Conservation (phyloP, 306 rosid species). For the Citrullus mucosospermus region DNA sequence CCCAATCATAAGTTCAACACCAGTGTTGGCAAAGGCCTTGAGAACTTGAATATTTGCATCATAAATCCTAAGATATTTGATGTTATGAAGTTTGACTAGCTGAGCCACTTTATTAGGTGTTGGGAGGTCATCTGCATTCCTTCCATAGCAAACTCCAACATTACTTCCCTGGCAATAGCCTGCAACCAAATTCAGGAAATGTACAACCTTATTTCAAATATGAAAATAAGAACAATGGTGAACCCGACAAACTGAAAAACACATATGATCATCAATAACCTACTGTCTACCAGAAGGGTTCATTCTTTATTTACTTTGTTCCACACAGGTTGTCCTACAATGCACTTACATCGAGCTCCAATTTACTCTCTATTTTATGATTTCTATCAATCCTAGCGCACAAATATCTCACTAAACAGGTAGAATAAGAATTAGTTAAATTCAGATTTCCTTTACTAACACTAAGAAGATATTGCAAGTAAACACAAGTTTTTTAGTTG, state of each 20-base stretch:
- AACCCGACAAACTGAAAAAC: background rate
- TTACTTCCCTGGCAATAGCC: slow-evolving; percentile 68
- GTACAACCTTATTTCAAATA: background rate
- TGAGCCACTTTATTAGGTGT: slow-evolving; percentile 89
- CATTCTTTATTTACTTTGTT: background rate
- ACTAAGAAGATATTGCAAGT: background rate
- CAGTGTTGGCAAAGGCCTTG: slow-evolving; percentile 87
- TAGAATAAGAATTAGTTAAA: background rate
- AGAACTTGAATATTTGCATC: slow-evolving; percentile 81
- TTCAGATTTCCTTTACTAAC: background rate
- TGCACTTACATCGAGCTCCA: background rate
- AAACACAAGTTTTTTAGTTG: background rate
- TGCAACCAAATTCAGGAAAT: slow-evolving; percentile 11
- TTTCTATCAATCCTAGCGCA: background rate
- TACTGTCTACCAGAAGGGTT: background rate
- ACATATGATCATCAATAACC: background rate
- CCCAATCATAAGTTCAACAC: slow-evolving; percentile 87
- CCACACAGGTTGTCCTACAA: too few species aligned
- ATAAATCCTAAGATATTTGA: slow-evolving; percentile 70
- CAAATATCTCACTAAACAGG: background rate
- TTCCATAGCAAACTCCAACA: slow-evolving; percentile 88
- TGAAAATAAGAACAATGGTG: background rate
- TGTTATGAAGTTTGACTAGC: slow-evolving; percentile 71
- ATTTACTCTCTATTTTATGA: background rate
- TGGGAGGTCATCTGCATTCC: slow-evolving; percentile 96